phyloP scores from a whole-genome alignment of 1,284 basidiomycete species.

The Cryptococcus sp. region DNA sequence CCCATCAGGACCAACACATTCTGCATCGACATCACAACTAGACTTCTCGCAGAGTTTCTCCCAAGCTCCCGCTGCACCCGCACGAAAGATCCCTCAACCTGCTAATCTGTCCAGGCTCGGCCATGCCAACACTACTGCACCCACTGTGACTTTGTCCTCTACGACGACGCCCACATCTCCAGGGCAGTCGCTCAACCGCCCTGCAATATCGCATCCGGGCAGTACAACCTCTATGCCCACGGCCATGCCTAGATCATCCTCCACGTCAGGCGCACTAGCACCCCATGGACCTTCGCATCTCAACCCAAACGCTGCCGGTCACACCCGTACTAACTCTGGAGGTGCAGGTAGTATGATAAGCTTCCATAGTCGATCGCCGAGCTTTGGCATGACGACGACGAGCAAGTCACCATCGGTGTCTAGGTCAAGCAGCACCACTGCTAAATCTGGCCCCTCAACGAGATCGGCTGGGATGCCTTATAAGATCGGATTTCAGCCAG shows the following conservation, averaged over 20 bases:
- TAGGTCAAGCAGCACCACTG: slow-evolving; percentile 28
- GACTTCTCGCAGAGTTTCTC: neutral
- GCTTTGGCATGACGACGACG: slow-evolving; percentile 15
- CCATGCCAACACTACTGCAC: slow-evolving; percentile 5
- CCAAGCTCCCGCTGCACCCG: neutral
- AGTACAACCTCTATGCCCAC: slow-evolving; percentile 13
- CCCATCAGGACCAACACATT: slow-evolving; percentile 27
- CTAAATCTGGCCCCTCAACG: slow-evolving; percentile 11
- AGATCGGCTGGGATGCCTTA: slow-evolving; percentile 58
- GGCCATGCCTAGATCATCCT: slow-evolving; percentile 7
- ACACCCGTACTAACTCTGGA: slow-evolving; percentile 12
- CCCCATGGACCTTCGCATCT: slow-evolving; percentile 27
- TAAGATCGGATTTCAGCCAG: slow-evolving; percentile 78
- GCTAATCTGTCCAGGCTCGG: slow-evolving; percentile 36
- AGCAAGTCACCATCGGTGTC: slow-evolving; percentile 17
- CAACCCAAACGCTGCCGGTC: slow-evolving; percentile 20
- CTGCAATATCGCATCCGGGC: slow-evolving; percentile 14
- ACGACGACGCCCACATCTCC: neutral
- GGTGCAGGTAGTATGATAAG: slow-evolving; percentile 5
- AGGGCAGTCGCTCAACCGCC: slow-evolving; percentile 5
- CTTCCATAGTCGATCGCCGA: slow-evolving; percentile 15
- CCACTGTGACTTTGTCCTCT: slow-evolving; percentile 10
- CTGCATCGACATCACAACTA: slow-evolving; percentile 21
- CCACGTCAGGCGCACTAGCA: slow-evolving; percentile 4
- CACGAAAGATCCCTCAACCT: slow-evolving; percentile 30